These are phyloP conservation scores for Claviceps pazoutovae DNA, from an alignment of 2,329 filamentous ascomycete genomes.

Conservation along the genomic window DNA sequence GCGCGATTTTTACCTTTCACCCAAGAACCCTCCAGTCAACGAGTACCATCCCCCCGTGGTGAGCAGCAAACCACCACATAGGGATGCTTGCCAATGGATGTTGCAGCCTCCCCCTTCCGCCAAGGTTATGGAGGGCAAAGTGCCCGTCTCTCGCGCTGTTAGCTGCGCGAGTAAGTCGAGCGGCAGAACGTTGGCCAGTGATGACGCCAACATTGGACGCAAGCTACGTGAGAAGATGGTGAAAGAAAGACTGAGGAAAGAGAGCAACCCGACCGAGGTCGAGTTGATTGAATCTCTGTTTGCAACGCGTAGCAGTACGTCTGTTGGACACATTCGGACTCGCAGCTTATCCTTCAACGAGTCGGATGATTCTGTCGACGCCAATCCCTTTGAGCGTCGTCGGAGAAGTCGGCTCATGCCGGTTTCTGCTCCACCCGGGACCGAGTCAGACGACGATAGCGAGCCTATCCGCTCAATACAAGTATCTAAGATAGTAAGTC, in stretches of 20 bases:
- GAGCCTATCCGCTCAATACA: slow-evolving; percentile 14
- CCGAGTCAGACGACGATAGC: slow-evolving; percentile 21
- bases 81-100: slow-evolving; percentile 75
- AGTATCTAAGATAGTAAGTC: slow-evolving; percentile 14
- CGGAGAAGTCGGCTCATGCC: slow-evolving; percentile 15
- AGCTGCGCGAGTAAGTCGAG: slow-evolving; percentile 42
- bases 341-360: slow-evolving; percentile 26
- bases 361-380: slow-evolving; percentile 20
- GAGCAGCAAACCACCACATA: slow-evolving; percentile 55
- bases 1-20: slow-evolving; percentile 47
- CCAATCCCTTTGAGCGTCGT: slow-evolving; percentile 14
- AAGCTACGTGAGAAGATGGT: slow-evolving; percentile 30
- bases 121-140: slow-evolving; percentile 80
- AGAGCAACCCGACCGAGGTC: slow-evolving; percentile 26
- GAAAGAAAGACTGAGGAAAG: slow-evolving; percentile 31
- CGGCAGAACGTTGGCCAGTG: slow-evolving; percentile 26
- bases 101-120: slow-evolving; percentile 80
- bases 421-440: slow-evolving; percentile 16
- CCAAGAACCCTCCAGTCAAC: slow-evolving; percentile 61
- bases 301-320: slow-evolving; percentile 17
- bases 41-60: slow-evolving; percentile 78
- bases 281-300: slow-evolving; percentile 31
- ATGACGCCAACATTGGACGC: slow-evolving; percentile 29
- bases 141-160: slow-evolving; percentile 49
- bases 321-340: slow-evolving; percentile 19